Base-by-base conservation (phyloP, 2,329 filamentous ascomycete species). In the Sodiomyces alkalinus region DNA sequence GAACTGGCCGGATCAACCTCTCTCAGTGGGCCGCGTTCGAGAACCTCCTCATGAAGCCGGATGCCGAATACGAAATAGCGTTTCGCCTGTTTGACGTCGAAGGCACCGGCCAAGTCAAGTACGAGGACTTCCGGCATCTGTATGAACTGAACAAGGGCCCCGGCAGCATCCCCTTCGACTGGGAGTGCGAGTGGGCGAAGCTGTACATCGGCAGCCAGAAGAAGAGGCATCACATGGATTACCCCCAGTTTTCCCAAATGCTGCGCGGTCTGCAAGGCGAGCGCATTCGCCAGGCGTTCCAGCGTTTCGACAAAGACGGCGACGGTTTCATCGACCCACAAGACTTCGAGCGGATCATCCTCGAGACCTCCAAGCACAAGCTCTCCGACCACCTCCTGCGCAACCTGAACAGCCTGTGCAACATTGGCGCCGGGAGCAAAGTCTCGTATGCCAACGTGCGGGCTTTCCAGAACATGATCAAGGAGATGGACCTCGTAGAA, bases 21-120 rank as follows among this genome's bases (percentile, higher is more conserved):
- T 63, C 74, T 34, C 90, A 98, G 58, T 98, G 87, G 85, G 74
- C 70, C 26, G 78, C 80, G 39, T 98, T 96, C 55, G 82, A 94
- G 59, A 92, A 92, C 60, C 70, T 98, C 38, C 74, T 98, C 33
- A 67, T 68, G 41, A 96, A 94, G 58, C 80, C 90, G 36, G 90
- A 96, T 48, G 90, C 90, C 52, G 90, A 98, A 60, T 98, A 98
- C 58, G 86, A 96, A 55, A 93, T 98, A 44, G 87, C 90, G 11
- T 98, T 96, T 60, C 81, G 90, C 44, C 69, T 98, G 31, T 98
- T 98, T 56, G 87, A 96, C 48, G 68, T 82, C 43, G 75, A 87
- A 28, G 72, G 80, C 36, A 80, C 74, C 13, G 90, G 90, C 35
- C 69, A 69, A 27, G 83, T 98, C 46, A 87, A 86, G 51, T 93